Evolutionary conservation across 148 eudicot genomes (phyloP), one percentile per base, ranked within the genome.

Genomic region (Diospyros lotus): DNA sequence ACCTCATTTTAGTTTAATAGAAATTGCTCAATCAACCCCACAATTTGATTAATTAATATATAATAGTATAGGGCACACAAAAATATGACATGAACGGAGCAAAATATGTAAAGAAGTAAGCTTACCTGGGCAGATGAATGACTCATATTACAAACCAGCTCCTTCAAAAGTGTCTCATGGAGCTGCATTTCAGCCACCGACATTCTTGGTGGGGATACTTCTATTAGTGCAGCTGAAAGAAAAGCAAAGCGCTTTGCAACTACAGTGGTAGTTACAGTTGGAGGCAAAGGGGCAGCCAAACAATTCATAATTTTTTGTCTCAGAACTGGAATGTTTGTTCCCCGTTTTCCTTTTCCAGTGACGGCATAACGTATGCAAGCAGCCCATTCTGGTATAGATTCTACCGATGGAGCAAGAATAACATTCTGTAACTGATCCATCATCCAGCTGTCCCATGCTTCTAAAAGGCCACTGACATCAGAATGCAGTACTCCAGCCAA

Each of bases 381-480:
- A 51, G 88, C 85, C 99, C 99, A 96, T 75, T 96, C 99, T 42
- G 99, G 99, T 68, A 93, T 82, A 68, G 99, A 96, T 81, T 96
- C 99, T 77, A 96, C 97, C 44, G 94, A 87, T 17, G 98, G 93
- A 80, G 98, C 86, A 87, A 89, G 83, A 75, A 91, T 88, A 71
- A 93, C 83, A 77, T 83, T 88, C 82, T 89, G 90, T 64, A 96
- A 79, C 77, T 86, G 95, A 76, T 76, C 71, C 86, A 74, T 83
- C 79, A 96, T 84, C 99, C 99, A 96, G 78, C 82, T 85, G 68
- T 96, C 97, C 99, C 99, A 96, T 80, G 86, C 97, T 79, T 89
- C 91, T 84, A 77, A 79, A 55, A 96, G 89, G 74, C 97, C 97
- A 42, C 68, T 58, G 54, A 91, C 94, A 89, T 96, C 99, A 79